phyloP scores from a whole-genome alignment of 768 basidiomycete genomes.

The Hygrophorus russula region DNA sequence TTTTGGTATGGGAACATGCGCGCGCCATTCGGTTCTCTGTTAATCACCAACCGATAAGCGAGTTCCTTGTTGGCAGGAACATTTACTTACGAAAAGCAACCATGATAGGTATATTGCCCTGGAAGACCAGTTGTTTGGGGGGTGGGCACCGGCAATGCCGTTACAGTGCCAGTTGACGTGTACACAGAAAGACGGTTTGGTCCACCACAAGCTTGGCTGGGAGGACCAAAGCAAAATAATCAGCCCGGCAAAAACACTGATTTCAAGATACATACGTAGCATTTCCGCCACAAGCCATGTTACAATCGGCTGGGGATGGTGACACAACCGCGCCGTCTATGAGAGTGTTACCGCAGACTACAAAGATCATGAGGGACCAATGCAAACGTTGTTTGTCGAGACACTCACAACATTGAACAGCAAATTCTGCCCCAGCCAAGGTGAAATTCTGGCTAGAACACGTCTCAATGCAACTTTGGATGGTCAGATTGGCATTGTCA shows the following conservation, averaged over 20 bases:
- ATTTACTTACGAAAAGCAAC: conserved; percentile 48
- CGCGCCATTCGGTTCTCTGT: conserved; percentile 35
- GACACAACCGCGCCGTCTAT: conserved; percentile 42
- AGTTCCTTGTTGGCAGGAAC: background rate
- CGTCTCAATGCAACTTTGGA: conserved; percentile 48
- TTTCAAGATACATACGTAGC: conserved; percentile 31
- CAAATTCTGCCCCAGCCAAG: conserved; percentile 60
- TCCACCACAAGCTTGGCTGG: conserved; percentile 62
- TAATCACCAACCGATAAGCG: background rate
- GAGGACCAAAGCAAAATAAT: conserved; percentile 1
- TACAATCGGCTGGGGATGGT: conserved; percentile 47
- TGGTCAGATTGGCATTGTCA: conserved; percentile 28
- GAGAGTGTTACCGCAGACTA: conserved; percentile 64
- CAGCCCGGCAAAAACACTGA: conserved; percentile 1
- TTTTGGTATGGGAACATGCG: conserved; percentile 54
- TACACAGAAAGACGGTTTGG: conserved; percentile 66
- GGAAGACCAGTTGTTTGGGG: conserved; percentile 47
- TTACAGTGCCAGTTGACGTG: conserved; percentile 37
- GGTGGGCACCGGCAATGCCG: conserved; percentile 46
- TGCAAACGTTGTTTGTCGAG: background rate
- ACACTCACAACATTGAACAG: conserved; percentile 35
- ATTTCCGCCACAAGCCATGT: conserved; percentile 67
- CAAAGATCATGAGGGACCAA: background rate
- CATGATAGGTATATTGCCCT: conserved; percentile 51
- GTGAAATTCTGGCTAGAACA: conserved; percentile 50